Base-by-base conservation (phyloP, 371 early-diverging fungal species). In the Actinomucor elegans region DNA sequence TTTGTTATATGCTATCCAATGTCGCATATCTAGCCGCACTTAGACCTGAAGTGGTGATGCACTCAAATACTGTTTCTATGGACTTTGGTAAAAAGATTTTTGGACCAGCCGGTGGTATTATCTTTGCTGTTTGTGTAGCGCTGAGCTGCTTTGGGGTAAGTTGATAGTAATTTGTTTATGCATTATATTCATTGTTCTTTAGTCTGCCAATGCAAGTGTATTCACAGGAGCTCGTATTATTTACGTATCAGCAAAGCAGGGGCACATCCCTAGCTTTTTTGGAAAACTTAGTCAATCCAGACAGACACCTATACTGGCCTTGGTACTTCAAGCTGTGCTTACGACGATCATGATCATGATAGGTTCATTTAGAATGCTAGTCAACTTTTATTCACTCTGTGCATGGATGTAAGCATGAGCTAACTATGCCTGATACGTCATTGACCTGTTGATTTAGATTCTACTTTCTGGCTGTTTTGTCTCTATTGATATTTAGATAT, bases 21-120 rank as follows among this genome's bases (percentile, higher is more conserved):
- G 77, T 93, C 4, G 93, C 95, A 1, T 96, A 91, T 60, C 86
- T 90, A 50, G 84, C 90, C 2, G 94, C 92, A 0, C 70, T 96
- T 15, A 85, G 90, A 8, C 73, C 84, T 5, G 78, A 79, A 8
- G 86, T 83, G 1, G 82, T 89, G 4, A 73, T 79, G 64, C 77
- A 81, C 34, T 84, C 90, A 12, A 86, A 88, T 55, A 81, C 86
- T 4, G 76, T 86, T 15, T 83, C 85, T 2, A 79, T 86, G 75
- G 89, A 88, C 57, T 89, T 91, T 72, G 91, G 91, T 29, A 83
- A 80, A 52, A 79, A 80, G 41, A 64, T 88, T 27, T 86, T 91
- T 73, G 92, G 92, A 5, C 71, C 77, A 18, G 75, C 73, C 8
- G 87, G 90, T 37, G 87, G 86, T 2, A 81, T 88, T 27, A 27